phyloP scores from a whole-genome alignment of 1,139 yeast genomes.

The Taiozyma sp. region DNA sequence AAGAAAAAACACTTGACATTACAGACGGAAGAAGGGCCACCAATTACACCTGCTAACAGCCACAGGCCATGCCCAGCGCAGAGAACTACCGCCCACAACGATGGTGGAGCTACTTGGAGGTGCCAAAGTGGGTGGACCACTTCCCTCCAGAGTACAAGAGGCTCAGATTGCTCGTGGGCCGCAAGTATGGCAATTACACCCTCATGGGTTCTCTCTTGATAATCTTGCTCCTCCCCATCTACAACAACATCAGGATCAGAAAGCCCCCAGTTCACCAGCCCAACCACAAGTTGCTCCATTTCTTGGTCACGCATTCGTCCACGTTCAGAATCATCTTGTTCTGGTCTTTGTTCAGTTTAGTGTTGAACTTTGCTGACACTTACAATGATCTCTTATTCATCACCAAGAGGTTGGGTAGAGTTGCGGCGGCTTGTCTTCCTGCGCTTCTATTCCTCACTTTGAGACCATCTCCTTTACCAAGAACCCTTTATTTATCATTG shows the following conservation, averaged over 20 bases:
- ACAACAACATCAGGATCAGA: neutral
- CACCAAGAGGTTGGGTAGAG: slow-evolving; percentile 73
- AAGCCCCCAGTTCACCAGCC: neutral
- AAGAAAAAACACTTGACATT: neutral
- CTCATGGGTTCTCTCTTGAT: slow-evolving; percentile 26
- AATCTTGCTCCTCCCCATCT: slow-evolving; percentile 9
- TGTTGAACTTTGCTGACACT: slow-evolving; percentile 39
- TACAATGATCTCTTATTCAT: slow-evolving; percentile 53
- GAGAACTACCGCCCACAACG: slow-evolving; percentile 13
- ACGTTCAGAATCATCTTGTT: slow-evolving; percentile 36
- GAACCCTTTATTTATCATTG: slow-evolving; percentile 61
- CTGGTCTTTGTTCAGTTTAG: slow-evolving; percentile 39
- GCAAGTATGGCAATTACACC: slow-evolving; percentile 31
- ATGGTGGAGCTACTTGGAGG: slow-evolving; percentile 10
- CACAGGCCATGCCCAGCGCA: neutral
- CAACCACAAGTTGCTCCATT: slow-evolving; percentile 7
- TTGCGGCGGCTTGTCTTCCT: slow-evolving; percentile 72
- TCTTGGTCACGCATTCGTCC: slow-evolving; percentile 13
- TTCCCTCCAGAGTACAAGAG: slow-evolving; percentile 22
- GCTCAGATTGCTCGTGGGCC: slow-evolving; percentile 25
- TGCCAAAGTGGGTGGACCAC: slow-evolving; percentile 19
- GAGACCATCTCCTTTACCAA: slow-evolving; percentile 73
- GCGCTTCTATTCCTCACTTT: slow-evolving; percentile 64
- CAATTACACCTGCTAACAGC: too few species aligned
- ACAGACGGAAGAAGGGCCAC: neutral